phyloP scores from a whole-genome alignment of 345 rosid genomes.

The Salix purpurea region DNA sequence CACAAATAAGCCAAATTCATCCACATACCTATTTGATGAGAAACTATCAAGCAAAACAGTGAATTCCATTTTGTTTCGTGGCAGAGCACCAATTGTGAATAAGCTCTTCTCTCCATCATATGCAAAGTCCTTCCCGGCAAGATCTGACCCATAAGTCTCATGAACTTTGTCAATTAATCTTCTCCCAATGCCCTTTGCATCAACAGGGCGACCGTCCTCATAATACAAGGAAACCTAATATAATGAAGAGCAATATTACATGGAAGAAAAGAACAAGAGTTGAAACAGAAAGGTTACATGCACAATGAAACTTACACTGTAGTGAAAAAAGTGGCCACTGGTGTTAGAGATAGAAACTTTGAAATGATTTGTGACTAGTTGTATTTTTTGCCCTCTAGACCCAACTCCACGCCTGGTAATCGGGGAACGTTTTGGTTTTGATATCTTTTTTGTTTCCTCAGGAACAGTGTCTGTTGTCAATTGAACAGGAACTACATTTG shows the following conservation, averaged over 20 bases:
- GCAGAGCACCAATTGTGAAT: slow-evolving; percentile 19
- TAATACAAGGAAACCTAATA: slow-evolving; percentile 15
- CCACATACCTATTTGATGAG: slow-evolving; percentile 12
- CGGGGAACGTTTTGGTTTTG: slow-evolving; percentile 9
- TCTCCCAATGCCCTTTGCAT: slow-evolving; percentile 21
- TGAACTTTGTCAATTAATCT: slow-evolving; percentile 19
- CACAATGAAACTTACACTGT: slow-evolving; percentile 13
- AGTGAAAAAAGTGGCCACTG: slow-evolving; percentile 15
- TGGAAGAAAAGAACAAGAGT: background rate
- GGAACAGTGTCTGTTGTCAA: background rate
- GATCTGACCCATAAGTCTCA: slow-evolving; percentile 20
- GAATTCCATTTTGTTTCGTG: slow-evolving; percentile 24
- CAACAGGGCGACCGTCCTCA: slow-evolving; percentile 21
- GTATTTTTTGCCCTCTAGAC: slow-evolving; percentile 18
- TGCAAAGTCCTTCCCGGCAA: slow-evolving; percentile 25
- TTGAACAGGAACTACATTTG: slow-evolving; percentile 9
- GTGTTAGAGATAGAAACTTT: slow-evolving; percentile 11
- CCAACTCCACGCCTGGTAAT: slow-evolving; percentile 19
- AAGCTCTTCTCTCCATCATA: slow-evolving; percentile 31
- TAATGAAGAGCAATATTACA: background rate
- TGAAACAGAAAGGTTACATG: background rate
- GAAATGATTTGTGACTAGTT: slow-evolving; percentile 22
- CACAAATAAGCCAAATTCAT: background rate
- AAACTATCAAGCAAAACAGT: slow-evolving; percentile 20
- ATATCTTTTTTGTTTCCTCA: background rate